Percentiles rank a stretch among this genome's conserved stretches.
Conservation (phyloP, 176 grass and related monocot species). For the Phoenix roebelenii region DNA sequence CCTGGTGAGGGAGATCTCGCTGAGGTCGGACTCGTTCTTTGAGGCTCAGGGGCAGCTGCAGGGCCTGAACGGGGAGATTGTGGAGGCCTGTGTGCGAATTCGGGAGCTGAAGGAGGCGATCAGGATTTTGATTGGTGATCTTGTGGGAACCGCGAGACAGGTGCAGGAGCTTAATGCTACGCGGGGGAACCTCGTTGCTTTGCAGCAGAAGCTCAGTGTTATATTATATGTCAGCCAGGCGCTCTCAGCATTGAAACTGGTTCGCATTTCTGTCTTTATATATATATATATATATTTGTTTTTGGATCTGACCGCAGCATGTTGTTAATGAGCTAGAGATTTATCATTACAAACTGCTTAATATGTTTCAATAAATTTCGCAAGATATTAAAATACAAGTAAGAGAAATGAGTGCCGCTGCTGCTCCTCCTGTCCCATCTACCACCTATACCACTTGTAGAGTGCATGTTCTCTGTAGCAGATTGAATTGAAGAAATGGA, state of each 20-base stretch:
- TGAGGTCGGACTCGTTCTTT: conserved; percentile 75
- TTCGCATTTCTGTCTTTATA: conserved; percentile 5
- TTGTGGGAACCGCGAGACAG: conserved; percentile 56
- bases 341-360: no score
- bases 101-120: conserved; percentile 68
- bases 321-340: no score
- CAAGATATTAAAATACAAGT: no score
- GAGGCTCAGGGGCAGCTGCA: conserved; percentile 70
- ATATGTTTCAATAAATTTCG: no score
- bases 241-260: conserved; percentile 69
- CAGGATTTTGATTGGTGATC: conserved; percentile 60
- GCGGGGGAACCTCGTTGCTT: conserved; percentile 42
- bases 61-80: conserved; percentile 67
- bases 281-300: background rate
- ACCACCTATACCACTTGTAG: no score
- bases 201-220: conserved; percentile 92
- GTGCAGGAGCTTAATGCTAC: conserved; percentile 92
- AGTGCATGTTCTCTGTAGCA: no score
- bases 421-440: no score
- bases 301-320: background rate
- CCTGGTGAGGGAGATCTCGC: conserved; percentile 78
- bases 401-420: no score
- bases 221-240: conserved; percentile 90
- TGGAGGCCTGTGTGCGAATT: conserved; percentile 67
- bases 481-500: no score